These are phyloP conservation scores for Ascosphaera aggregata DNA, from an alignment of 2,329 filamentous ascomycete genomes.

Conservation along the genomic window DNA sequence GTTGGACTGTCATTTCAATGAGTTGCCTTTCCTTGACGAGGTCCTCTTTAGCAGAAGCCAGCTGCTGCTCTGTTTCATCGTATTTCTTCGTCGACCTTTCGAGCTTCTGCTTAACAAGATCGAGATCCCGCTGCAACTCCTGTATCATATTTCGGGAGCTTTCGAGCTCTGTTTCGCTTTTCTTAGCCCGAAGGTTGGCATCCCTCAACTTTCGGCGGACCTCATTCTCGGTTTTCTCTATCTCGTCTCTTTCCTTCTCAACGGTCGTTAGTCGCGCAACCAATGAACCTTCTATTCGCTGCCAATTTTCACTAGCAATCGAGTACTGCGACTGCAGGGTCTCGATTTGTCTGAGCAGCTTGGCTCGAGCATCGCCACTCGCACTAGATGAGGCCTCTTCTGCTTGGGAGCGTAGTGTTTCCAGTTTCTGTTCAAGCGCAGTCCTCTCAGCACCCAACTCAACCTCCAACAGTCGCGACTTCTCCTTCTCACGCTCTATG, in stretches of 20 bases:
- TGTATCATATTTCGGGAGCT: constrained; percentile 24
- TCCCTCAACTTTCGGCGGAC: constrained; percentile 78
- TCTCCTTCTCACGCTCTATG: constrained; percentile 48
- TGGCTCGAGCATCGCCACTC: constrained; percentile 64
- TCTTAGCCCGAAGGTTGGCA: constrained; percentile 41
- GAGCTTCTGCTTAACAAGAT: constrained; percentile 38
- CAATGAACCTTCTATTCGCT: constrained; percentile 75
- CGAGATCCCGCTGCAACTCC: constrained; percentile 31
- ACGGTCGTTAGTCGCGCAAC: constrained; percentile 51
- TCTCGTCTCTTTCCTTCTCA: constrained; percentile 82
- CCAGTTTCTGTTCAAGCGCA: constrained; percentile 67
- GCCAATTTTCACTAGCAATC: constrained; percentile 91
- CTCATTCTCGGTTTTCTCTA: constrained; percentile 59
- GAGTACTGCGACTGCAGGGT: constrained; percentile 89
- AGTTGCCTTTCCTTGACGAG: constrained; percentile 35
- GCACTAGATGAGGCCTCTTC: constrained; percentile 76
- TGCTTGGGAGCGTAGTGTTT: constrained; percentile 59
- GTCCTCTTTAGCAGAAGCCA: constrained; percentile 33
- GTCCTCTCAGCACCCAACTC: constrained; percentile 61
- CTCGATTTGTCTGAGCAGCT: constrained; percentile 80
- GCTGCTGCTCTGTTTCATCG: constrained; percentile 32
- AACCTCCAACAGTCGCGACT: constrained; percentile 40
- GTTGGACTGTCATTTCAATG: constrained; percentile 31
- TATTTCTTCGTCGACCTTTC: constrained; percentile 20
- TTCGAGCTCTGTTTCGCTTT: constrained; percentile 65